Conservation (phyloP, 805 yeast genomes). For the Clavispora asparagi region DNA sequence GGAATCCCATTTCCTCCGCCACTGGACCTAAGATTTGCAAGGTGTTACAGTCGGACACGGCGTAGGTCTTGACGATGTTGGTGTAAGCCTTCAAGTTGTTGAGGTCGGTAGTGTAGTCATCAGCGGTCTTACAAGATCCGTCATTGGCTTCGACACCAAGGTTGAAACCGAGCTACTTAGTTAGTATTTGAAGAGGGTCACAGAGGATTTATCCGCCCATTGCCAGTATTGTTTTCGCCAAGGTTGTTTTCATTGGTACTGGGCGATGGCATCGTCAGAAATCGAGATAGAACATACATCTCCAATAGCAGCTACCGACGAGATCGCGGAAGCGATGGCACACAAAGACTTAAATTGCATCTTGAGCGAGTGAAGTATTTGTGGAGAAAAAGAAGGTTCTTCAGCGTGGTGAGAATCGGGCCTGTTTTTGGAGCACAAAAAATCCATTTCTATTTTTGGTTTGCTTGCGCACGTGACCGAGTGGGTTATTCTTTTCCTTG, state of each 20-base stretch:
- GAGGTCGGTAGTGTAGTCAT: slow-evolving; percentile 69
- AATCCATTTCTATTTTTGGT: not conserved
- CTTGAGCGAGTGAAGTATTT: not conserved
- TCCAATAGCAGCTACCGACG: slow-evolving; percentile 56
- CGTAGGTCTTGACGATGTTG: slow-evolving; percentile 73
- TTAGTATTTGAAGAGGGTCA: slow-evolving; percentile 6
- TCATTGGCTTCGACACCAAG: slow-evolving; percentile 74
- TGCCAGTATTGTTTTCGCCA: not conserved
- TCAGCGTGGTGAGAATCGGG: slow-evolving; percentile 1
- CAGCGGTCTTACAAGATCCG: slow-evolving; percentile 71
- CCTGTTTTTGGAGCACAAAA: not conserved
- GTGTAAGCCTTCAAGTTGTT: slow-evolving; percentile 54
- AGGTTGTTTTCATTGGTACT: not conserved
- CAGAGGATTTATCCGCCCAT: no score
- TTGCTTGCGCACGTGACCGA: not conserved
- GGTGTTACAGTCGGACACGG: slow-evolving; percentile 92
- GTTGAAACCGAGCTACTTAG: slow-evolving; percentile 42
- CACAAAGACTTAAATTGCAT: slow-evolving; percentile 40
- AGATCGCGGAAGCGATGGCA: slow-evolving; percentile 43
- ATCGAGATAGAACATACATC: slow-evolving; percentile 29
- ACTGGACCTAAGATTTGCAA: slow-evolving; percentile 82
- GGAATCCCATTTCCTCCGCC: slow-evolving; percentile 71
- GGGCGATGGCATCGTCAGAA: not conserved
- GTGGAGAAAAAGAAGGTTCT: not conserved
- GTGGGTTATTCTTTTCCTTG: no score